phyloP scores from a whole-genome alignment of 2,329 filamentous ascomycete species.

The Pyrenophora teres region DNA sequence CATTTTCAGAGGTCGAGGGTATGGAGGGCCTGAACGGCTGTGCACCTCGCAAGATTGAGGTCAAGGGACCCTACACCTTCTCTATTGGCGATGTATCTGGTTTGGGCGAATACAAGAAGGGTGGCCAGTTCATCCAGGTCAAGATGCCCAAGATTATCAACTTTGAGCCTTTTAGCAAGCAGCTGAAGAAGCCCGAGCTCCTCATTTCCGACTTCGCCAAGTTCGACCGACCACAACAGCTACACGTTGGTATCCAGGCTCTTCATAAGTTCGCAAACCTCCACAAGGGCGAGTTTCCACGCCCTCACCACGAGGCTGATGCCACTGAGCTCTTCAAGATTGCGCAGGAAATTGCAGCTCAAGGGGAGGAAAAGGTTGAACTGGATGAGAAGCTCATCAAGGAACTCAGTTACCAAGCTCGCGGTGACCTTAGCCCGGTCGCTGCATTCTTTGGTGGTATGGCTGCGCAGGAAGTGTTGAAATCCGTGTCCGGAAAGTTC shows the following conservation, averaged over 20 bases:
- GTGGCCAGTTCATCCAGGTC: conserved; percentile 91
- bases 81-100: conserved; percentile 91
- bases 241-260: conserved; percentile 91
- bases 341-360: conserved; percentile 72
- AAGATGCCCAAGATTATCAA: conserved; percentile 96
- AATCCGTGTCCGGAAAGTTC: conserved; percentile 97
- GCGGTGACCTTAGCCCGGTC: conserved; percentile 87
- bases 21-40: conserved; percentile 85
- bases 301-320: conserved; percentile 83
- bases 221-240: conserved; percentile 89
- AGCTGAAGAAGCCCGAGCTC: conserved; percentile 85
- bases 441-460: conserved; percentile 95
- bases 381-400: conserved; percentile 90
- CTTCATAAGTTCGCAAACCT: conserved; percentile 81
- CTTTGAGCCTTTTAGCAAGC: conserved; percentile 79
- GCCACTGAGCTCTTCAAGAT: conserved; percentile 77
- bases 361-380: conserved; percentile 73
- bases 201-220: conserved; percentile 96
- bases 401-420: conserved; percentile 93
- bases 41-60: conserved; percentile 85
- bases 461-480: conserved; percentile 91
- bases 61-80: conserved; percentile 95
- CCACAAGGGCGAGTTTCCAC: conserved; percentile 73
- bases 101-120: conserved; percentile 83
- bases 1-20: conserved; percentile 89